phyloP scores from a whole-genome alignment of 1,284 basidiomycete genomes.

The Sporisorium iseilematis-ciliati region DNA sequence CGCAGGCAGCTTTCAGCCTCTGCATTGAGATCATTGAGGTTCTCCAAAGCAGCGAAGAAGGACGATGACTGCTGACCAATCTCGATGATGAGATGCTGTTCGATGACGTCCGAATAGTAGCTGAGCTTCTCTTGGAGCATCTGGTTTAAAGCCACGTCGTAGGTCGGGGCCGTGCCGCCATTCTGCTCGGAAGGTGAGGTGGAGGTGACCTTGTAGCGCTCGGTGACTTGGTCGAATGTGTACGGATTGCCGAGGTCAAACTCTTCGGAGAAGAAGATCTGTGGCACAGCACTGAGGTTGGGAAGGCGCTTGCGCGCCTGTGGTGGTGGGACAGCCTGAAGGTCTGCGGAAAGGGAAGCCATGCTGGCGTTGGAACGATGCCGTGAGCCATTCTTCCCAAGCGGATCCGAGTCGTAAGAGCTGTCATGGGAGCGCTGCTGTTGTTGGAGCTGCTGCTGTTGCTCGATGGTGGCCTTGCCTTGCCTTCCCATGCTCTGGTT shows the following conservation, averaged over 20 bases:
- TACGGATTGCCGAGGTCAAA: conserved; percentile 89
- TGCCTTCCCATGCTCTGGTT: conserved; percentile 58
- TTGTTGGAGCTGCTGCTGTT: conserved; percentile 24
- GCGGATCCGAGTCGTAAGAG: conserved; percentile 28
- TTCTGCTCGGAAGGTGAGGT: conserved; percentile 20
- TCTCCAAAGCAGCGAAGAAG: conserved; percentile 95
- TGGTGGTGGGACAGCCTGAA: conserved; percentile 36
- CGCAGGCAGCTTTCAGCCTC: conserved; percentile 86
- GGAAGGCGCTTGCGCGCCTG: conserved; percentile 51
- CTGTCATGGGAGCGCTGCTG: conserved; percentile 19
- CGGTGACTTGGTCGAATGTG: conserved; percentile 85
- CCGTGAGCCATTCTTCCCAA: conserved; percentile 20
- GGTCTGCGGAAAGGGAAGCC: conserved; percentile 44
- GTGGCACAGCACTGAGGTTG: conserved; percentile 81
- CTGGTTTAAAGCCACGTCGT: conserved; percentile 70
- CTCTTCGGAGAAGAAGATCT: conserved; percentile 78
- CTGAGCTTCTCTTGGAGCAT: conserved; percentile 91
- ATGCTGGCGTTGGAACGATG: conserved; percentile 35
- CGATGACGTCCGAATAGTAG: conserved; percentile 91
- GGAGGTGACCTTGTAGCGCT: conserved; percentile 70
- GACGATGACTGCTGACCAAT: conserved; percentile 89
- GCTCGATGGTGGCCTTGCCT: conserved; percentile 46
- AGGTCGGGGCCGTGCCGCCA: conserved; percentile 38
- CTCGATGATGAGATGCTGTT: conserved; percentile 93
- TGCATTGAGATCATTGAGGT: conserved; percentile 89